Evolutionary conservation across 805 yeast species (phyloP).

Genomic region (Starmerella geochares): DNA sequence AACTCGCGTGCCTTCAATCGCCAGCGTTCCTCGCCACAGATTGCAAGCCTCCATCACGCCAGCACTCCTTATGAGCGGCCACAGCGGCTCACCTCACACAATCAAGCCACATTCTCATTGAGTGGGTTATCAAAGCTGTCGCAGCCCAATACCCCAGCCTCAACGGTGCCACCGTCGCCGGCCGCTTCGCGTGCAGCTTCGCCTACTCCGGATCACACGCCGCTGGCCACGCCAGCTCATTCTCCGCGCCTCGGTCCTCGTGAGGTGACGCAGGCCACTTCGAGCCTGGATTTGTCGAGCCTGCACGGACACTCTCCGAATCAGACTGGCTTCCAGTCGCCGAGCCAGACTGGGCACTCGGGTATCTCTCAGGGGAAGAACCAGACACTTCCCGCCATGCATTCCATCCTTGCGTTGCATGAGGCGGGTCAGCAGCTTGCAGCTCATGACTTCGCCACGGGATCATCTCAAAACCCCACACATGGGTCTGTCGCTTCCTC

Average conservation of each 20-base stretch:
- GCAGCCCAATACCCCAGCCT: conserved; percentile 36
- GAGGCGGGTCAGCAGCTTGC: conserved; percentile 4
- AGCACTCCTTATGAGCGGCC: conserved; percentile 28
- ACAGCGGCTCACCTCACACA: conserved; percentile 18
- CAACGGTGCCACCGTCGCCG: conserved; percentile 39
- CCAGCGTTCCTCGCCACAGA: conserved; percentile 26
- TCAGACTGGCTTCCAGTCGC: neutral
- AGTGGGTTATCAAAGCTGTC: conserved; percentile 21
- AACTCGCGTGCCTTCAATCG: conserved; percentile 13
- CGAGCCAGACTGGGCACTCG: neutral
- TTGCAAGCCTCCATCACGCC: conserved; percentile 20
- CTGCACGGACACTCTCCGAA: neutral
- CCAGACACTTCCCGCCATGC: conserved; percentile 6
- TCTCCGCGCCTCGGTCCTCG: conserved; percentile 37
- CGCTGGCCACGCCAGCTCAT: conserved; percentile 39
- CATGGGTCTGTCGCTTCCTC: neutral
- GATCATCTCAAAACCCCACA: neutral
- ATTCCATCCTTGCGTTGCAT: neutral
- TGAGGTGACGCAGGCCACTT: conserved; percentile 15
- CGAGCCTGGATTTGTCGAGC: conserved; percentile 5
- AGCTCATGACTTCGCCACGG: neutral
- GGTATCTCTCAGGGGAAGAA: neutral
- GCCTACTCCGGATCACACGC: conserved; percentile 35
- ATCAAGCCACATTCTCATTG: conserved; percentile 27
- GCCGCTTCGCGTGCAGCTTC: conserved; percentile 32